Conservation (phyloP, 306 rosid species). For the Ziziphus jujuba region DNA sequence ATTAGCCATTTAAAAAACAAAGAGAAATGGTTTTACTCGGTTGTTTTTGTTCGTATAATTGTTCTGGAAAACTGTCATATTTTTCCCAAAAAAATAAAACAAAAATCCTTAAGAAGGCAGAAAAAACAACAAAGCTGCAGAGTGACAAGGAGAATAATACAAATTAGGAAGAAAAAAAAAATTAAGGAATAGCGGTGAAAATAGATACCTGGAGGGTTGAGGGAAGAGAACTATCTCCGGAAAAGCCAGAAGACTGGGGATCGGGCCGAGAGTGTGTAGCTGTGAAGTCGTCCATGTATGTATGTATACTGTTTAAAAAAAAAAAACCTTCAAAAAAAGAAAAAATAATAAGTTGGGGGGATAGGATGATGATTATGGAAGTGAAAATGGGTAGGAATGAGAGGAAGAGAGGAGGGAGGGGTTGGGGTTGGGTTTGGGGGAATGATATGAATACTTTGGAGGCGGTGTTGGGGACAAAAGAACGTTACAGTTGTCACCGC, state of each 20-base stretch:
- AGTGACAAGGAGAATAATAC: background rate
- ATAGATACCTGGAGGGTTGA: too few relatives aligned
- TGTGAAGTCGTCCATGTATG: constrained; percentile 26
- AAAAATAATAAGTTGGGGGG: background rate
- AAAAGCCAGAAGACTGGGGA: constrained; percentile 22
- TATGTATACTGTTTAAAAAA: background rate
- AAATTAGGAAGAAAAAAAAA: background rate
- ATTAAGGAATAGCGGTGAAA: too few relatives aligned
- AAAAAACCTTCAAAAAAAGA: background rate
- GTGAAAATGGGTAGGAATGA: background rate
- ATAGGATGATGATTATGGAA: background rate
- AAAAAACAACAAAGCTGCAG: background rate
- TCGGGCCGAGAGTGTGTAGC: constrained; percentile 17
- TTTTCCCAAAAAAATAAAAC: too few relatives aligned
- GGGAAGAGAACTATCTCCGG: background rate
- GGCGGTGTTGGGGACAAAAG: constrained; percentile 42
- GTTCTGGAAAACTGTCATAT: too few relatives aligned
- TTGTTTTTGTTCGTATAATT: too few relatives aligned
- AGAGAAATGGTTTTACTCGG: too few relatives aligned
- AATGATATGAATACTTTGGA: constrained; percentile 9
- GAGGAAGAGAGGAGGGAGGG: constrained; percentile 5
- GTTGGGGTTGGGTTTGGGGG: constrained; percentile 17
- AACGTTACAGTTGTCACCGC: constrained; percentile 56
- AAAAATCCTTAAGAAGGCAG: too few relatives aligned
- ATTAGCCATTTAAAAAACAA: too few relatives aligned